Evolutionary conservation across 2,329 filamentous ascomycete species (phyloP).

Genomic region (Arthrobotrys iridis): DNA sequence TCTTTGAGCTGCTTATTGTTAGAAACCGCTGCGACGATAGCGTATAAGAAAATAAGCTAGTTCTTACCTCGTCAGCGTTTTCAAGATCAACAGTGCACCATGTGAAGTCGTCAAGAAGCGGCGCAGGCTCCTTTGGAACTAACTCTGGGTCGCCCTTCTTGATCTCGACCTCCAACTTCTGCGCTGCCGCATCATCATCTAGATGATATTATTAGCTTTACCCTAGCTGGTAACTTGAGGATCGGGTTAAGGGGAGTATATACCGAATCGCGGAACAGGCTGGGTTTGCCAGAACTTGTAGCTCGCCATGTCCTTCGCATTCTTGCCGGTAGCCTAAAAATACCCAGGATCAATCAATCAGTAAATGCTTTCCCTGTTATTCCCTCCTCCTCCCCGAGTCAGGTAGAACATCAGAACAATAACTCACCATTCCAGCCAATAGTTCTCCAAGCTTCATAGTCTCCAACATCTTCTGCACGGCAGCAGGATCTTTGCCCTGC

Average conservation of each 20-base stretch:
- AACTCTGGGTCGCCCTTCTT: slow-evolving; percentile 80
- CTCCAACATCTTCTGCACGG: slow-evolving; percentile 66
- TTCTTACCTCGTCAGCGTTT: slow-evolving; percentile 70
- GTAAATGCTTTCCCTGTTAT: slow-evolving; percentile 58
- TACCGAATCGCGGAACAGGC: slow-evolving; percentile 84
- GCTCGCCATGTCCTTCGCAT: slow-evolving; percentile 92
- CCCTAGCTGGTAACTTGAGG: background rate
- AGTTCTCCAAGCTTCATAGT: slow-evolving; percentile 65
- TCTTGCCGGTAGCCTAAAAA: slow-evolving; percentile 75
- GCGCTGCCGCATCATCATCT: slow-evolving; percentile 64
- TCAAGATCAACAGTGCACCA: slow-evolving; percentile 92
- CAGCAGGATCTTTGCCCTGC: slow-evolving; percentile 74
- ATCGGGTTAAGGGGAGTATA: background rate
- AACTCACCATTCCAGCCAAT: slow-evolving; percentile 63
- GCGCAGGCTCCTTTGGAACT: slow-evolving; percentile 78
- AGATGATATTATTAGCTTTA: slow-evolving; percentile 58
- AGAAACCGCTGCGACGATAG: background rate
- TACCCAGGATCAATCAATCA: slow-evolving; percentile 17
- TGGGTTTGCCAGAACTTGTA: slow-evolving; percentile 99
- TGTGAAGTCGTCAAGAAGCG: slow-evolving; percentile 84
- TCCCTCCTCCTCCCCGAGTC: slow-evolving; percentile 59
- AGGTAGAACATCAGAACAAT: slow-evolving; percentile 57
- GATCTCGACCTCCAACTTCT: slow-evolving; percentile 79
- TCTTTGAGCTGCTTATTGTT: slow-evolving; percentile 73
- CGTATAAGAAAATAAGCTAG: background rate